Evolutionary conservation across 169 alveolate genomes (phyloP), one percentile per base, ranked within the genome.

Genomic region (Babesia bigemina): DNA sequence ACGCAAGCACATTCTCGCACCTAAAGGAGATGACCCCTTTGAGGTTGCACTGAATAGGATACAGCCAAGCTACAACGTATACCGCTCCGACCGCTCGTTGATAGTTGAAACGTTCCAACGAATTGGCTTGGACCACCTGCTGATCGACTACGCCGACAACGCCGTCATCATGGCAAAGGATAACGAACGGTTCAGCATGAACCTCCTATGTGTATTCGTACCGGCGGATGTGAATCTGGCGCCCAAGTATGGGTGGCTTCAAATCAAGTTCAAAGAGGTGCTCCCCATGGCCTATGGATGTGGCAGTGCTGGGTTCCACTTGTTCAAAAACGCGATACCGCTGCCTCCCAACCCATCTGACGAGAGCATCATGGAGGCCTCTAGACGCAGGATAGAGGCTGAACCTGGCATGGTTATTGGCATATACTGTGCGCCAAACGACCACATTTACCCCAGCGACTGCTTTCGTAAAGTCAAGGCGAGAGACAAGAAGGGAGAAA

Each of bases 21-120:
- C 75, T 39, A 79, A 55, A 77, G 70, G 71, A 19, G 67, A 79
- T 33, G 62, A 58, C n/a, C 58, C 73, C 10, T 39, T 79, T 24
- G 59, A 61, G 16, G 85, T 69, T 44, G 75, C 81, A 8, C 6
- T 62, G 16, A 67, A 28, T 13, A 50, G 87, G 33, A 71, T 81
- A 29, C 8, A 44, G 36, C 65, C 58, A 0, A 81, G 52, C 59
- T 60, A 60, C 50, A 49, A n/a, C 65, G 66, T 81, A 2, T 81
- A 69, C 67, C 52, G 88, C 2, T 50, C 74, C 53, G 84, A 81
- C 70, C 22, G 74, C 29, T 55, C 83, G 28, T 8, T 67, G 28
- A 0, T 67, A 9, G 33, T 55, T 0, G 24, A 17, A 13, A 44
- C 65, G 12, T 67, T 67, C 65, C 63, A 39, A 21, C 50, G 29